A percentile compares a stretch with the other conserved stretches of the same genome.
Evolutionary conservation across 331 rosid species (phyloP).

Genomic region (Malus hybrid): DNA sequence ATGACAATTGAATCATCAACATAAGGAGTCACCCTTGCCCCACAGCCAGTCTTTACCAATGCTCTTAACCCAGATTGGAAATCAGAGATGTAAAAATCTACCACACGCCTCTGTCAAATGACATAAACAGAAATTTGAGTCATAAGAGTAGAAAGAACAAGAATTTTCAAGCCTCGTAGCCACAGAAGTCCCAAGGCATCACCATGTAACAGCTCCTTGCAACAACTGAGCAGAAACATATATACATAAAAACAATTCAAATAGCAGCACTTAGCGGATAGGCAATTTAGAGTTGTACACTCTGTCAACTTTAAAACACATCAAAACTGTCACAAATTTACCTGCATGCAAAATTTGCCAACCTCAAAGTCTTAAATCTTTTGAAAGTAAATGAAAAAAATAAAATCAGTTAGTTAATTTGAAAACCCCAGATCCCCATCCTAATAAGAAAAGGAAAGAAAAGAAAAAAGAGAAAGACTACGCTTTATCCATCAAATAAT

Average conservation of each 20-base stretch:
- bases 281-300: neutral
- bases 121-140: slow-evolving; percentile 14
- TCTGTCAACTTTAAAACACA: neutral
- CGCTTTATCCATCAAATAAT: neutral
- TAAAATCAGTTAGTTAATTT: neutral
- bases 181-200: neutral
- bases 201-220: neutral
- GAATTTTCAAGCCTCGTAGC: neutral
- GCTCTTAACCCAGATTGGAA: slow-evolving; percentile 98
- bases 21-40: slow-evolving; percentile 91
- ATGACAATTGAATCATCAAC: slow-evolving; percentile 78
- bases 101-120: slow-evolving; percentile 74
- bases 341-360: neutral
- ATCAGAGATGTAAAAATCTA: slow-evolving; percentile 95
- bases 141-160: slow-evolving; percentile 2
- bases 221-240: neutral
- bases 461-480: neutral
- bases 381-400: neutral
- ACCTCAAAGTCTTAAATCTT: neutral
- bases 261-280: neutral
- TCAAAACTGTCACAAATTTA: neutral
- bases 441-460: neutral
- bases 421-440: neutral
- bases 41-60: slow-evolving; percentile 89
- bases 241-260: neutral